Conservation (phyloP, 306 rosid genomes). For the Vigna radiata region DNA sequence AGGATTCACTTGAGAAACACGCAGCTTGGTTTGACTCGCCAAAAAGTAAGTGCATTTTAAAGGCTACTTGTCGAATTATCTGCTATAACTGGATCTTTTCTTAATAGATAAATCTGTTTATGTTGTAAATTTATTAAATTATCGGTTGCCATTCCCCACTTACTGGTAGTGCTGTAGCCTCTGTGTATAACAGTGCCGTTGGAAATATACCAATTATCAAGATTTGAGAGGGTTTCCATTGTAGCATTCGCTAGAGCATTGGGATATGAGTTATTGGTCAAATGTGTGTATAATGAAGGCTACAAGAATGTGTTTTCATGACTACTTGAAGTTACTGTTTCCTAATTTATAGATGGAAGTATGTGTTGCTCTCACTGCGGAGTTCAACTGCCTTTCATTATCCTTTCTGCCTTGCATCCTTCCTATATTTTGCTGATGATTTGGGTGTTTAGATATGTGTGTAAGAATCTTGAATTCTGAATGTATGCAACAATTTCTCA, state of each 20-base stretch:
- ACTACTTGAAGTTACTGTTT: conserved; percentile 30
- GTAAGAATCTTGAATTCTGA: conserved; percentile 23
- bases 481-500: conserved; percentile 26
- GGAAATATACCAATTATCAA: conserved; percentile 16
- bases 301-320: neutral
- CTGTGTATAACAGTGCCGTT: conserved; percentile 25
- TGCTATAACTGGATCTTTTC: conserved; percentile 14
- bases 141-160: conserved; percentile 11
- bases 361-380: neutral
- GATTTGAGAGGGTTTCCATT: conserved; percentile 25
- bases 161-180: conserved; percentile 33
- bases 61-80: conserved; percentile 15
- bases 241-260: conserved; percentile 21
- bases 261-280: conserved; percentile 6
- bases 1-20: conserved; percentile 75
- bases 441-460: neutral
- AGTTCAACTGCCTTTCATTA: neutral
- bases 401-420: neutral
- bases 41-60: conserved; percentile 70
- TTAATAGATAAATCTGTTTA: conserved; percentile 42
- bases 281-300: conserved; percentile 13
- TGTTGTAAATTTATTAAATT: conserved; percentile 14
- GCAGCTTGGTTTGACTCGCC: conserved; percentile 87
- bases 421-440: conserved; percentile 24
- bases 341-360: conserved; percentile 19